Percentiles rank a stretch among this genome's conserved stretches.
These are phyloP conservation scores for Cladophialophora immunda DNA, from an alignment of 2,329 filamentous ascomycete species.

Conservation along the genomic window DNA sequence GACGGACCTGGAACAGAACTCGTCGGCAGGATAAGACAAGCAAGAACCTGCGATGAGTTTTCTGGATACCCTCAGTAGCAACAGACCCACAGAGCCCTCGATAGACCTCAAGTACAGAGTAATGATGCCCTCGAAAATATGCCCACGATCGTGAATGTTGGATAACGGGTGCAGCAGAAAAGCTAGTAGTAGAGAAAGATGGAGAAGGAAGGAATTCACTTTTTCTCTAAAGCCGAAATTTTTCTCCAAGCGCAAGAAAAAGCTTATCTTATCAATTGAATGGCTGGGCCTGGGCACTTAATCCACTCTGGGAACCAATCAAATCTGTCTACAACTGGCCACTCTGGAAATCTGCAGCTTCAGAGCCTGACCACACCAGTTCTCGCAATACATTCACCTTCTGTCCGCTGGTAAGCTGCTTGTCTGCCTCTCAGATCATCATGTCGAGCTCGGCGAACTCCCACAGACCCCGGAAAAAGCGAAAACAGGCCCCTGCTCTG, in stretches of 20 bases:
- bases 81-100: slow-evolving; percentile 37
- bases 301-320: slow-evolving; percentile 1
- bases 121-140: slow-evolving; percentile 37
- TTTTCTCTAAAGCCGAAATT: slow-evolving; percentile 20
- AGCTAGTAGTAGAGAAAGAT: slow-evolving; percentile 6
- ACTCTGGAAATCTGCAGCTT: background rate
- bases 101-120: slow-evolving; percentile 31
- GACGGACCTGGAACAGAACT: slow-evolving; percentile 23
- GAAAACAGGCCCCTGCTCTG: slow-evolving; percentile 45
- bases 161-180: slow-evolving; percentile 9
- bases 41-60: slow-evolving; percentile 33
- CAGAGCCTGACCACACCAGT: background rate
- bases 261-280: slow-evolving; percentile 28
- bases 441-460: slow-evolving; percentile 41
- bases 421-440: background rate
- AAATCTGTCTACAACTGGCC: background rate
- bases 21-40: slow-evolving; percentile 34
- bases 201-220: slow-evolving; percentile 12
- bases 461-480: slow-evolving; percentile 57
- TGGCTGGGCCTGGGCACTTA: slow-evolving; percentile 19
- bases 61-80: slow-evolving; percentile 27
- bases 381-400: background rate
- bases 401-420: background rate
- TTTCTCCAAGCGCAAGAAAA: slow-evolving; percentile 12
- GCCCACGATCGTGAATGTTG: slow-evolving; percentile 34